Base-by-base conservation (phyloP, 176 grass and related monocot genomes). In the Calamus simplicifolius region DNA sequence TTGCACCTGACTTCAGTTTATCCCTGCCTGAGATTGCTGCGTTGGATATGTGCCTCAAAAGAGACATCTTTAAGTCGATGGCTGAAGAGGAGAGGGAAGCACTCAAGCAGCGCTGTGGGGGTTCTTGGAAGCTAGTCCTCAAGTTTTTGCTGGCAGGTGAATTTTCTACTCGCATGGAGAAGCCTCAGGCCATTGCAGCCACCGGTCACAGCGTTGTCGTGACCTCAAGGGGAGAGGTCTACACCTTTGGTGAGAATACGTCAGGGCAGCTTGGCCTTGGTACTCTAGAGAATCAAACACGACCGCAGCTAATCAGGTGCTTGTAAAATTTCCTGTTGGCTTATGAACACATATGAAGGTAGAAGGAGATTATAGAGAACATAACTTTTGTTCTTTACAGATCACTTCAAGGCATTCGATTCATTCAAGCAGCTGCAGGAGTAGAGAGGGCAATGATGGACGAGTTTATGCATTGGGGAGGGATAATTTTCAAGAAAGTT, bases 241-340 rank as follows among this genome's bases (percentile, higher is more conserved):
- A 95, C 62, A 74, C 85, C 48, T 95, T 95, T 49, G 85, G 89
- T 48, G 89, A 79, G 28, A 95, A 95, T 73, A 89, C 60, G 72
- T 83, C 85, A 16, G 85, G 89, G 16, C 89, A 95, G 68, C 89
- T 95, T 50, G 89, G 89, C 15, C 85, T 89, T 73, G 85, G 79
- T 25, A 83, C 63, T 63, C 72, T 77, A 48, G 82, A 95, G 53
- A 82, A 95, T 73, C 85, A 95, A 52, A 83, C 76, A 82, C 85
- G 76, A 50, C 89, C 89, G 16, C 82, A 67, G 28, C 62, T 78
- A 57, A 61, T 95, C 71, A 95, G 89, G 85, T 95, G 63, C 58
- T 77, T 80, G 54, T 76, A 61, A 56, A 73, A 50, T 84, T 74
- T 62, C 57, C 62, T 69, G 43, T 76, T 80, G 61, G 14, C 60